Percentiles rank a stretch among this genome's conserved stretches.
Evolutionary conservation across 768 basidiomycete genomes (phyloP).

Genomic region (Gymnopilus dilepis): DNA sequence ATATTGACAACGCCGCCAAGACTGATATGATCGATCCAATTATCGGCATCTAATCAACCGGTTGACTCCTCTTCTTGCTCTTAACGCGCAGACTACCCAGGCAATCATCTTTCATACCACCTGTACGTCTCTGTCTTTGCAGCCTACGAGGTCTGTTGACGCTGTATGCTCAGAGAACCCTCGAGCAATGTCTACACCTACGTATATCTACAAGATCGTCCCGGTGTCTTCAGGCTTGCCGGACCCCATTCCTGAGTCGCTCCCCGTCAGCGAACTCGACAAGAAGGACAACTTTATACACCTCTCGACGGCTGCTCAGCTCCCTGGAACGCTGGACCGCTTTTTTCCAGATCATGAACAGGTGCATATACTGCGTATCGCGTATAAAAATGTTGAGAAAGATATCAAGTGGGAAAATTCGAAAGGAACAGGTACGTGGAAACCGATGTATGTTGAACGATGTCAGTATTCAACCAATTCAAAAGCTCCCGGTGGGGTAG

Average conservation of each 20-base stretch:
- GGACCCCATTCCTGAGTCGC: constrained; percentile 44
- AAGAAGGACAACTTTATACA: constrained; percentile 54
- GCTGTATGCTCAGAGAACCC: no score
- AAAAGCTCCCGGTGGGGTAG: constrained; percentile 46
- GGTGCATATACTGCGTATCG: constrained; percentile 50
- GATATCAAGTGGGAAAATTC: constrained; percentile 57
- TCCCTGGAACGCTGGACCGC: constrained; percentile 48
- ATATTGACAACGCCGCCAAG: no score
- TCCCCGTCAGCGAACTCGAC: constrained; percentile 59
- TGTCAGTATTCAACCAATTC: not conserved
- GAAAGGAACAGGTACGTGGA: constrained; percentile 33
- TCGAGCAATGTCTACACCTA: constrained; percentile 42
- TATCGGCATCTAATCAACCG: no score
- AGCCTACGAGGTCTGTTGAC: no score
- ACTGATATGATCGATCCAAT: no score
- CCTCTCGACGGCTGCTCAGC: constrained; percentile 57
- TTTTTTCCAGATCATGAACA: constrained; percentile 48
- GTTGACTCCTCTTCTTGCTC: no score
- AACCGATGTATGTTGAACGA: not conserved
- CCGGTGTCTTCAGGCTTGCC: constrained; percentile 46
- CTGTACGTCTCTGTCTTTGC: no score
- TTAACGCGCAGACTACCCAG: no score
- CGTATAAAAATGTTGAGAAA: constrained; percentile 43
- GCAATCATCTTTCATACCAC: no score
- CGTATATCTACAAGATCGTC: constrained; percentile 68